Conservation (phyloP, 1,284 basidiomycete genomes). For the Volvariella surrecta region DNA sequence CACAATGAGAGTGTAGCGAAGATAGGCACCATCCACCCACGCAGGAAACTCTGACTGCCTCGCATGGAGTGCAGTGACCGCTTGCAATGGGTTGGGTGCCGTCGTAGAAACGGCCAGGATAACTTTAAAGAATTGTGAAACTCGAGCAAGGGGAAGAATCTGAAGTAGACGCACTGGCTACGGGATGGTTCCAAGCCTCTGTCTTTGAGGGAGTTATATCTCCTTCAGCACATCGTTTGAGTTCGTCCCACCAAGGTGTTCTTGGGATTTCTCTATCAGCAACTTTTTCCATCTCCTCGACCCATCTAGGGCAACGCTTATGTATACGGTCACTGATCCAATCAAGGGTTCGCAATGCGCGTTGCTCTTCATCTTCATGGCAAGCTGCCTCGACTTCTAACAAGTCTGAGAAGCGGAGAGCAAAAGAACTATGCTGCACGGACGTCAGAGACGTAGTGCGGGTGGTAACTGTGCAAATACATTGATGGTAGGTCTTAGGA, state of each 20-base stretch:
- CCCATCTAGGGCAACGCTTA: slow-evolving; percentile 55
- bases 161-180: slow-evolving; percentile 47
- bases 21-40: slow-evolving; percentile 66
- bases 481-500: slow-evolving; percentile 7
- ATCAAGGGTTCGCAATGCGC: slow-evolving; percentile 67
- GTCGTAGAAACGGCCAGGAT: slow-evolving; percentile 72
- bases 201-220: slow-evolving; percentile 58
- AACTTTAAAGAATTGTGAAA: slow-evolving; percentile 31
- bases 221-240: slow-evolving; percentile 64
- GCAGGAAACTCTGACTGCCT: slow-evolving; percentile 56
- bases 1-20: slow-evolving; percentile 68
- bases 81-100: slow-evolving; percentile 68
- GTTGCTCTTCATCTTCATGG: slow-evolving; percentile 67
- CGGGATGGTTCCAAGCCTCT: slow-evolving; percentile 80
- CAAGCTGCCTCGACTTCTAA: slow-evolving; percentile 59
- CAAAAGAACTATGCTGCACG: slow-evolving; percentile 61
- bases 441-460: slow-evolving; percentile 64
- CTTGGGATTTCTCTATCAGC: slow-evolving; percentile 32
- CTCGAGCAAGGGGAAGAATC: background rate
- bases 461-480: slow-evolving; percentile 51
- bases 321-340: slow-evolving; percentile 70
- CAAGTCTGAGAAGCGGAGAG: slow-evolving; percentile 69
- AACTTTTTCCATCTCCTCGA: slow-evolving; percentile 43
- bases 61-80: slow-evolving; percentile 60
- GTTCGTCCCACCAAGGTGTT: slow-evolving; percentile 81